These are phyloP conservation scores for Chytriomyces sp. DNA, from an alignment of 192 early-diverging fungal species.

Conservation along the genomic window DNA sequence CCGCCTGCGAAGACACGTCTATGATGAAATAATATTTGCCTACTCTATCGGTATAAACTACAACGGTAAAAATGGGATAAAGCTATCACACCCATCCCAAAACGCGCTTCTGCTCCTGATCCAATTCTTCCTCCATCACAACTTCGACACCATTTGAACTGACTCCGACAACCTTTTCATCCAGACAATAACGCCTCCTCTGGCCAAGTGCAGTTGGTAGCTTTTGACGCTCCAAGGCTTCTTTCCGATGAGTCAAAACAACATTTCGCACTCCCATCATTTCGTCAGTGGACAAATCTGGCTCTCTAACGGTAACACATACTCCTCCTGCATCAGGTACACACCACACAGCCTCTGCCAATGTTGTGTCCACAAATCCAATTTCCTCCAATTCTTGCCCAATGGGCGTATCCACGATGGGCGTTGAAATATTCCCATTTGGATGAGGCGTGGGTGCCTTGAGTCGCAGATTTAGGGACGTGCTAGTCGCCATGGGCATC, in stretches of 20 bases:
- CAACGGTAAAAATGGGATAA: no score
- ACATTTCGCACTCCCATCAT: background rate
- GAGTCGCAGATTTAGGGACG: background rate
- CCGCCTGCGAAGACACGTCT: no score
- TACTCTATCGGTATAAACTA: no score
- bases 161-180: background rate
- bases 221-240: no score
- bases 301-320: background rate
- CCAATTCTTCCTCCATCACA: background rate
- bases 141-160: slow-evolving; percentile 9
- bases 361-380: background rate
- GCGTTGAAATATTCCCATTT: no score
- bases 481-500: background rate
- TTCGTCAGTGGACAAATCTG: slow-evolving; percentile 2
- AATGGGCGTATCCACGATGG: background rate
- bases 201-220: background rate
- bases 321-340: slow-evolving; percentile 8
- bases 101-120: background rate
- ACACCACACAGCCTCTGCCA: slow-evolving; percentile 6
- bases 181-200: background rate
- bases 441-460: background rate
- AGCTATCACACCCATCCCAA: no score
- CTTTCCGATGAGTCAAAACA: background rate
- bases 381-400: background rate
- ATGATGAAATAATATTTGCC: no score